Conservation (phyloP, 169 alveolate species). For the Eimeria acervulina region DNA sequence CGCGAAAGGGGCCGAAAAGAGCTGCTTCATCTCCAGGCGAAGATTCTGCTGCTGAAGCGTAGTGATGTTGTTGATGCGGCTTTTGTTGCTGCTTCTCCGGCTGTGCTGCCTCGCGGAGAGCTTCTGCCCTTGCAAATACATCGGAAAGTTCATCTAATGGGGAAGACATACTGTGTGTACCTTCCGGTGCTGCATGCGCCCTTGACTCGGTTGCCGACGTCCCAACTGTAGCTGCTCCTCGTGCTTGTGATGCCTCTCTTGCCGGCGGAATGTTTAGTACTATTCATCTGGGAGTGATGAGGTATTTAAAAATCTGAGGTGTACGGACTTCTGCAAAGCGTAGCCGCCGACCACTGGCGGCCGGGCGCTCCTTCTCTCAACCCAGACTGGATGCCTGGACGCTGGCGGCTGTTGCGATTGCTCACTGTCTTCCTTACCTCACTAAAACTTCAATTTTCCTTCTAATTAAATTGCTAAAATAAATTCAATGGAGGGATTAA, state of each 20-base stretch:
- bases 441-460: neutral
- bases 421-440: neutral
- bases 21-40: neutral
- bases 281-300: neutral
- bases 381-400: neutral
- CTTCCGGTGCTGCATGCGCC: constrained; percentile 5
- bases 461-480: neutral
- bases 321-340: neutral
- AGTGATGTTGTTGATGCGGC: neutral
- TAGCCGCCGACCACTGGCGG: neutral
- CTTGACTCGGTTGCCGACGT: neutral
- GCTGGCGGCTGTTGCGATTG: neutral
- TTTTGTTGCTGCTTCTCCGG: neutral
- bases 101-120: neutral
- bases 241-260: neutral
- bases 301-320: neutral
- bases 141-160: constrained; percentile 9
- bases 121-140: neutral
- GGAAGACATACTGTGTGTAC: constrained; percentile 5
- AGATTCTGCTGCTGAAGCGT: neutral
- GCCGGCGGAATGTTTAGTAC: neutral
- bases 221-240: neutral
- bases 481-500: neutral
- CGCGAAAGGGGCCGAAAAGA: constrained; percentile 34
- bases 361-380: neutral